phyloP scores from a whole-genome alignment of 768 basidiomycete genomes.

The Lentinula sp. region DNA sequence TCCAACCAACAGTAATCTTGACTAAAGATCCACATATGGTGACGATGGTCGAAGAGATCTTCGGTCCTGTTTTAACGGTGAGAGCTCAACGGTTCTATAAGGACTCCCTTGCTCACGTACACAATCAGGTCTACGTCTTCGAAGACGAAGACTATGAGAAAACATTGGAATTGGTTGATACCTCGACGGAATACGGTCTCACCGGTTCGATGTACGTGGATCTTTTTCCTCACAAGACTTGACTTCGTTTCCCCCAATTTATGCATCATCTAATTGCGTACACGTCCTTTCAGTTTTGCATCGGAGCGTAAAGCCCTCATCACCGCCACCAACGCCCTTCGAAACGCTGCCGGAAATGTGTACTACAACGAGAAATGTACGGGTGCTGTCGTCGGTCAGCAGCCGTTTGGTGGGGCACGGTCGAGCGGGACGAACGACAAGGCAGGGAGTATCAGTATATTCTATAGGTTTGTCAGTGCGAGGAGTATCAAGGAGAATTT shows the following conservation, averaged over 20 bases:
- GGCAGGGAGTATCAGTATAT: slow-evolving; percentile 75
- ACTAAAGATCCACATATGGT: slow-evolving; percentile 86
- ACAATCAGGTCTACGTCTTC: slow-evolving; percentile 71
- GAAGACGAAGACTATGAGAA: slow-evolving; percentile 83
- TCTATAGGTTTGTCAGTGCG: slow-evolving; percentile 76
- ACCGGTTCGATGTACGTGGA: slow-evolving; percentile 86
- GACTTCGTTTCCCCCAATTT: no score
- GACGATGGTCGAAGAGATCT: slow-evolving; percentile 94
- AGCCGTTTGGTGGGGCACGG: slow-evolving; percentile 94
- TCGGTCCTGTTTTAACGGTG: slow-evolving; percentile 92
- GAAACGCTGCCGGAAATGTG: slow-evolving; percentile 91
- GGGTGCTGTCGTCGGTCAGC: slow-evolving; percentile 95
- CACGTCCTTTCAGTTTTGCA: slow-evolving; percentile 56
- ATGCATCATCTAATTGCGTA: background rate
- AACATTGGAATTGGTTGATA: slow-evolving; percentile 82
- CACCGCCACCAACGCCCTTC: slow-evolving; percentile 72
- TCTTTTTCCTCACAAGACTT: background rate
- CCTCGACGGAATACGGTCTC: slow-evolving; percentile 81
- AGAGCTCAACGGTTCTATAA: slow-evolving; percentile 6
- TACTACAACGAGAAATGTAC: slow-evolving; percentile 99
- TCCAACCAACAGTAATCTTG: slow-evolving; percentile 91
- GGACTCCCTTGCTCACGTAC: background rate
- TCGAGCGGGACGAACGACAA: slow-evolving; percentile 98
- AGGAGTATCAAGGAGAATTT: slow-evolving; percentile 98
- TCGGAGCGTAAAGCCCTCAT: slow-evolving; percentile 75